phyloP scores from a whole-genome alignment of 768 basidiomycete genomes.

The Pleurotus tuoliensis region DNA sequence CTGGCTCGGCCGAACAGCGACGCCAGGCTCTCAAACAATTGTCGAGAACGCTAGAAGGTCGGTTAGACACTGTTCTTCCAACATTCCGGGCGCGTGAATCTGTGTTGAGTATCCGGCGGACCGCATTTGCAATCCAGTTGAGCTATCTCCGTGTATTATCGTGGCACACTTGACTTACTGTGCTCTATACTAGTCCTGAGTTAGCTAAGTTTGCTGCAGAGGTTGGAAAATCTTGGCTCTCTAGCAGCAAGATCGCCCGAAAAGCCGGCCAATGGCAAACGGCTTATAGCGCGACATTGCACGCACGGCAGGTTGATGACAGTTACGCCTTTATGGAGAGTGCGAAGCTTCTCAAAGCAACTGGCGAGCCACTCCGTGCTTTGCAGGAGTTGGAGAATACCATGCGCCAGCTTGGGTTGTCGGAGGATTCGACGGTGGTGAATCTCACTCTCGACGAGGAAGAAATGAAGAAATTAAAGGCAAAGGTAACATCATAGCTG shows the following conservation, averaged over 20 bases:
- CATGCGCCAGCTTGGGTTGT: slow-evolving; percentile 50
- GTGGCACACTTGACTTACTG: slow-evolving; percentile 4
- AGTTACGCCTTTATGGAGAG: slow-evolving; percentile 85
- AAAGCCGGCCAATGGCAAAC: slow-evolving; percentile 96
- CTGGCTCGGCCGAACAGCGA: slow-evolving; percentile 25
- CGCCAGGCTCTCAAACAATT: slow-evolving; percentile 37
- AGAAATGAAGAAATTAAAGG: slow-evolving; percentile 51
- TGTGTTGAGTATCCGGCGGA: slow-evolving; percentile 83
- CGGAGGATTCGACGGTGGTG: slow-evolving; percentile 40
- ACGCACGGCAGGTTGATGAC: slow-evolving; percentile 72
- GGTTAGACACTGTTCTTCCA: slow-evolving; percentile 77
- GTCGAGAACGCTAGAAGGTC: slow-evolving; percentile 49
- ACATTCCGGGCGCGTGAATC: slow-evolving; percentile 88
- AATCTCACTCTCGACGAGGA: slow-evolving; percentile 58
- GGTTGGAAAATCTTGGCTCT: slow-evolving; percentile 85
- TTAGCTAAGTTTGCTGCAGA: slow-evolving; percentile 43
- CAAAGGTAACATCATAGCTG: slow-evolving; percentile 51
- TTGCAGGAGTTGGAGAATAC: slow-evolving; percentile 82
- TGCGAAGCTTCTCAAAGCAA: slow-evolving; percentile 78
- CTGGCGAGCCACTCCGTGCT: slow-evolving; percentile 79
- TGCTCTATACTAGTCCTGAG: slow-evolving; percentile 18
- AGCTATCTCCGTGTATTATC: slow-evolving; percentile 15
- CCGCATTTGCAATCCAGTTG: slow-evolving; percentile 73
- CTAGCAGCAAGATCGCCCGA: slow-evolving; percentile 92
- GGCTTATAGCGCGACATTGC: slow-evolving; percentile 92